These are phyloP conservation scores for Agaricus bisporus DNA, from an alignment of 768 basidiomycete species.

Conservation along the genomic window DNA sequence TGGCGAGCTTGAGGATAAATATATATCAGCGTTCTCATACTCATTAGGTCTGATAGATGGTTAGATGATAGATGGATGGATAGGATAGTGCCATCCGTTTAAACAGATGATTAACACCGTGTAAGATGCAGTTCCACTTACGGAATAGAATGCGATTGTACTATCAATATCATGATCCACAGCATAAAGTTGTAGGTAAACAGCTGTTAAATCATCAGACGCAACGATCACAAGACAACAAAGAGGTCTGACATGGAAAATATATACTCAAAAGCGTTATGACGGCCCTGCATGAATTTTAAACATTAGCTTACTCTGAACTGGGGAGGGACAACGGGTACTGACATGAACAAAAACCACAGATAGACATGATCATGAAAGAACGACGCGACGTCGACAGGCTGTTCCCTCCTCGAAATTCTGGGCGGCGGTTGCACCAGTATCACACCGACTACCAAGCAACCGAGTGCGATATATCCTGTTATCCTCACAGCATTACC, in stretches of 20 bases:
- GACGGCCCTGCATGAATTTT: conserved; percentile 4
- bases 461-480: conserved; percentile 13
- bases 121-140: conserved; percentile 24
- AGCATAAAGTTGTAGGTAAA: conserved; percentile 1
- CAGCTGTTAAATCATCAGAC: neutral
- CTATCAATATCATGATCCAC: conserved; percentile 37
- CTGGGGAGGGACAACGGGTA: neutral
- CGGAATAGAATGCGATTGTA: conserved; percentile 42
- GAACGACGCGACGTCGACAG: conserved; percentile 8
- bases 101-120: neutral
- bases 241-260: neutral
- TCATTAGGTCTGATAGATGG: too few species aligned
- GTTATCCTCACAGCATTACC: conserved; percentile 8
- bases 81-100: too few species aligned
- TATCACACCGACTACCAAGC: conserved; percentile 7
- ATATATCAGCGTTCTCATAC: too few species aligned
- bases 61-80: too few species aligned
- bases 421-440: conserved; percentile 9
- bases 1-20: conserved; percentile 22
- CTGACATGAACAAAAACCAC: conserved; percentile 5
- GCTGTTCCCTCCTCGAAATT: neutral
- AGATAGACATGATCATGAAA: conserved; percentile 10
- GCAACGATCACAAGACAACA: neutral
- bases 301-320: neutral
- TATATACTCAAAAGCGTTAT: conserved; percentile 3